Conservation (phyloP, 768 basidiomycete species). For the Scleroderma bovista region DNA sequence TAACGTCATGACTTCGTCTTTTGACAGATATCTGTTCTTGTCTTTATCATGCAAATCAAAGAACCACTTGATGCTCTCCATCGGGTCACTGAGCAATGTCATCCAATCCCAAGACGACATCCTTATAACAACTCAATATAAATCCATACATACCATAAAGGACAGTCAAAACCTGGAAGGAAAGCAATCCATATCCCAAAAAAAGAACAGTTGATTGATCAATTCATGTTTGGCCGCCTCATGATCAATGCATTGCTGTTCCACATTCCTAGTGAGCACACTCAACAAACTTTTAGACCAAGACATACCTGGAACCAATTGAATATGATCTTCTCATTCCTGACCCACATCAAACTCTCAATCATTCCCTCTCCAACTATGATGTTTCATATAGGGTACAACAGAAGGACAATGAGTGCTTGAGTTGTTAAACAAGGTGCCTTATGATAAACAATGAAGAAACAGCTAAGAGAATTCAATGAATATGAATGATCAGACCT, state of each 20-base stretch:
- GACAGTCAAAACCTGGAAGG: constrained; percentile 65
- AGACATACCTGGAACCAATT: constrained; percentile 80
- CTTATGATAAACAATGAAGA: too few relatives aligned
- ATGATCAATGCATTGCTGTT: constrained; percentile 79
- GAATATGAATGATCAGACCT: too few relatives aligned
- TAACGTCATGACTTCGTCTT: constrained; percentile 92
- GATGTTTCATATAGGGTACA: too few relatives aligned
- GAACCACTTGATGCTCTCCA: constrained; percentile 99
- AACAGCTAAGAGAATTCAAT: too few relatives aligned
- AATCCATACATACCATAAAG: neutral
- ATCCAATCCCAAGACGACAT: constrained; percentile 83
- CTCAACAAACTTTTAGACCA: neutral
- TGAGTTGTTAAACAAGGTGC: too few relatives aligned
- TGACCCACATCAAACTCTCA: constrained; percentile 92
- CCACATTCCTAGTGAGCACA: neutral
- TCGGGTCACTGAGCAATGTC: constrained; percentile 94
- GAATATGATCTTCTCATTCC: constrained; percentile 86
- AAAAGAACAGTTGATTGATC: constrained; percentile 88
- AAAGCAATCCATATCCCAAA: constrained; percentile 94
- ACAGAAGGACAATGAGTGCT: too few relatives aligned
- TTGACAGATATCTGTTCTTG: constrained; percentile 90
- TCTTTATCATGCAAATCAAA: constrained; percentile 95
- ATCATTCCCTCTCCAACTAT: too few relatives aligned
- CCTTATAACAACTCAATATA: constrained; percentile 40
- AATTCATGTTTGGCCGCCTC: constrained; percentile 95